phyloP scores from a whole-genome alignment of 331 rosid species.

The Malus hybrid region DNA sequence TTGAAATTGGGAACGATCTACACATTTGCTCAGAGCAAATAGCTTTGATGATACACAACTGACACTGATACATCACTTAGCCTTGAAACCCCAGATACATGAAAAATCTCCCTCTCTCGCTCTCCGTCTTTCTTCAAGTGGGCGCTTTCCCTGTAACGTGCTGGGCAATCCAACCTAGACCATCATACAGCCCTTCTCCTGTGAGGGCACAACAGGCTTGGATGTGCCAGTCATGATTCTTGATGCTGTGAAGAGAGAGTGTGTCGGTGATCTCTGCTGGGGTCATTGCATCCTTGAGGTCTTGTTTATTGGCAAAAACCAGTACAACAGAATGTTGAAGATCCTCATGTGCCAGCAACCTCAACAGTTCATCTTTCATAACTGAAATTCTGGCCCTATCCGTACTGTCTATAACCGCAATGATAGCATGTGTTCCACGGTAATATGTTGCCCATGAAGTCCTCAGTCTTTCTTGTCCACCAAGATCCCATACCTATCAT shows the following conservation, averaged over 20 bases:
- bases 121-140: constrained; percentile 25
- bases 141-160: constrained; percentile 70
- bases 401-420: constrained; percentile 91
- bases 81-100: constrained; percentile 20
- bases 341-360: constrained; percentile 89
- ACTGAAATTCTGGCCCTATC: constrained; percentile 85
- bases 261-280: constrained; percentile 96
- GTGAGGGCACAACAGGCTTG: constrained; percentile 98
- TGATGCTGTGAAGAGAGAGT: constrained; percentile 90
- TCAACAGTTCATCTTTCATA: constrained; percentile 92
- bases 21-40: constrained; percentile 20
- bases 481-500: constrained; percentile 95
- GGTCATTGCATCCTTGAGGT: constrained; percentile 96
- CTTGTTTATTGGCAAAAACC: constrained; percentile 91
- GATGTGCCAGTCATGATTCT: constrained; percentile 98
- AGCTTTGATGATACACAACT: constrained; percentile 36
- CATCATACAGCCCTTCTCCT: constrained; percentile 88
- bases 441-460: constrained; percentile 99
- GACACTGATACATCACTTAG: constrained; percentile 16
- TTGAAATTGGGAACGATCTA: constrained; percentile 25
- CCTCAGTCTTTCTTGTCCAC: constrained; percentile 94
- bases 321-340: constrained; percentile 77
- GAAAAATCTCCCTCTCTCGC: constrained; percentile 10
- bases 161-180: constrained; percentile 93
- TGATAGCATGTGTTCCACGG: constrained; percentile 89